Conservation (phyloP, 805 yeast genomes). For the Yamadazyma insecticola region DNA sequence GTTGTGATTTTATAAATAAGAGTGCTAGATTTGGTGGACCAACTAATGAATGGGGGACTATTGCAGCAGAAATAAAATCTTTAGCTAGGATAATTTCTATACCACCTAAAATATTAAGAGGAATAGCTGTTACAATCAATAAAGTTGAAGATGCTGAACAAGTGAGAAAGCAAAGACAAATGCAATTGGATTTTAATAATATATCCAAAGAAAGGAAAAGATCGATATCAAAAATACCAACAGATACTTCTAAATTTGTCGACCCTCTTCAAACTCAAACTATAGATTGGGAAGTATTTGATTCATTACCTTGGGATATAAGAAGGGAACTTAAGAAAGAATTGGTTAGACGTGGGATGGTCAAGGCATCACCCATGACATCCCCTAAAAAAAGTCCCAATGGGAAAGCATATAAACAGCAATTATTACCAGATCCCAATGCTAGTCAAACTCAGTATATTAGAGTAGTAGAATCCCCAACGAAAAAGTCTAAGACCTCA, state of each 20-base stretch:
- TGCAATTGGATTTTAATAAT: conserved; percentile 15
- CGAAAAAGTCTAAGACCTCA: conserved; percentile 8
- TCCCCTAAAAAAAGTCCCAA: conserved; percentile 8
- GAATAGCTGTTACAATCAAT: conserved; percentile 67
- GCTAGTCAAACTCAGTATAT: conserved; percentile 25
- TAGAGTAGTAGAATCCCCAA: conserved; percentile 28
- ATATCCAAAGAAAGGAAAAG: conserved; percentile 11
- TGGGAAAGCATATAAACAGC: conserved; percentile 30
- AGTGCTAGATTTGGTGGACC: conserved; percentile 56
- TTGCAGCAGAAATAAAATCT: conserved; percentile 55
- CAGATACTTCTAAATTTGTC: conserved; percentile 8
- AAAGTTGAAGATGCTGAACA: conserved; percentile 44
- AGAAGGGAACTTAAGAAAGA: conserved; percentile 57
- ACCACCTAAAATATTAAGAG: conserved; percentile 68
- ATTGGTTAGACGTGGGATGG: conserved; percentile 38
- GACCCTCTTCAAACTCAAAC: conserved; percentile 20
- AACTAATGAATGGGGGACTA: conserved; percentile 55
- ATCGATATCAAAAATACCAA: conserved; percentile 1
- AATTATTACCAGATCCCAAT: conserved; percentile 29
- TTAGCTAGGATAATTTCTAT: conserved; percentile 53
- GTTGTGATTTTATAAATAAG: conserved; percentile 60
- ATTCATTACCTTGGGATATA: conserved; percentile 61
- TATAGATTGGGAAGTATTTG: conserved; percentile 64
- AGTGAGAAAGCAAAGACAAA: conserved; percentile 17
- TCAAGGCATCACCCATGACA: conserved; percentile 2